These are phyloP conservation scores for Coemansia sp. DNA, from an alignment of 192 early-diverging fungal species.

Conservation along the genomic window DNA sequence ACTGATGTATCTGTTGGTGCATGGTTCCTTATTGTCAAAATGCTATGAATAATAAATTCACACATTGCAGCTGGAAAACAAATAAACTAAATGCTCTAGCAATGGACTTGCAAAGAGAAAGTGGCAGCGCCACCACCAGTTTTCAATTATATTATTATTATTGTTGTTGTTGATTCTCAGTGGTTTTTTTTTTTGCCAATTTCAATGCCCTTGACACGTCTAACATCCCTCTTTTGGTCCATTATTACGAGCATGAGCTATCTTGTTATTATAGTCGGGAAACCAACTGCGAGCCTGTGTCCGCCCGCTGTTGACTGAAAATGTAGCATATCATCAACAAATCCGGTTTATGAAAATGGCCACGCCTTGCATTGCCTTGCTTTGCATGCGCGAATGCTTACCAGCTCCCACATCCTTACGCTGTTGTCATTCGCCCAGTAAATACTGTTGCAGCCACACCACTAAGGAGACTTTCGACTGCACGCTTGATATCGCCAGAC, in stretches of 20 bases:
- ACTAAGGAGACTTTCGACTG: neutral
- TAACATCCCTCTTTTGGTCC: too few relatives aligned
- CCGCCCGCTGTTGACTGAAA: neutral
- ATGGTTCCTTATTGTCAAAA: neutral
- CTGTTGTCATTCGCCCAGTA: neutral
- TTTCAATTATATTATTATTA: neutral
- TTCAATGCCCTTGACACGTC: neutral
- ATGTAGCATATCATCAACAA: neutral
- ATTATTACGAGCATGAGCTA: too few relatives aligned
- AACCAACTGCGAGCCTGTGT: too few relatives aligned
- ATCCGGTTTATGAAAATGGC: neutral
- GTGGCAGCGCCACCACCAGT: neutral
- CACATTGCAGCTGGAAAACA: too few relatives aligned
- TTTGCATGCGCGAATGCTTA: neutral
- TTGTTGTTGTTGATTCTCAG: neutral
- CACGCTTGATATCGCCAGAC: neutral
- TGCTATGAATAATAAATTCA: too few relatives aligned
- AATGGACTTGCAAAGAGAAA: neutral
- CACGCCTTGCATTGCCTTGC: neutral
- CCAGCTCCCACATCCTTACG: neutral
- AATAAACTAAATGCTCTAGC: neutral
- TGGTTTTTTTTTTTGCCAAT: neutral
- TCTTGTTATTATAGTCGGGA: too few relatives aligned
- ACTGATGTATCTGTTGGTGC: neutral
- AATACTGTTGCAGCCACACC: neutral